Base-by-base conservation (phyloP, 495 filamentous ascomycete genomes). In the Lophiotrema nucula region DNA sequence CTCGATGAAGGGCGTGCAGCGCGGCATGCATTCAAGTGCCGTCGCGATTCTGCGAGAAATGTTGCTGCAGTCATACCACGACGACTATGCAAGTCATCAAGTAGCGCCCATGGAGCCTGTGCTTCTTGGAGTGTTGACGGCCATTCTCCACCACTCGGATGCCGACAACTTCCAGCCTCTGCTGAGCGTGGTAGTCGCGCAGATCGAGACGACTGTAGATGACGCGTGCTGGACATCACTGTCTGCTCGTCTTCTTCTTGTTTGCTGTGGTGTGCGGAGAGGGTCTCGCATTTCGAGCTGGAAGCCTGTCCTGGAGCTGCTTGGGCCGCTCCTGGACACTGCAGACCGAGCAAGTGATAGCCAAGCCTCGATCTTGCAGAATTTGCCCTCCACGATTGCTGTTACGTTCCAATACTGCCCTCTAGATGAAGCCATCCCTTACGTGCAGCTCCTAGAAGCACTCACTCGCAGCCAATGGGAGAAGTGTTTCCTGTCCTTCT, bases 1-100 rank as follows among this genome's bases (percentile, higher is more conserved):
- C 71, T 83, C 92, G 12, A 85, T 90, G 58, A 92, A 92, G 69
- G 88, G 91, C 24, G 79, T 91, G 35, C 88, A 92, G 41, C 68
- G 83, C 38, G 85, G 82, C 2, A 67, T 97, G 37, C 88, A 97
- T 74, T 95, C 93, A 5, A 86, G 83, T 45, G 92, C 84, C 23
- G 69, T 80, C 1, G 79, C 85, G n/a, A 83, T 92, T 27, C 76
- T 95, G 44, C 71, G 74, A 42, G 81, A 83, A 27, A 65, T 97
- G 23, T 52, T 90, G 3, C 28, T 42, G 28, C 47, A 54, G 26
- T 50, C 41, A 10, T 61, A 61, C 13, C 24, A 42, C 24, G 42
- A 58, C 15, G 51, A 26, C 1, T 53, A 50, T 21, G 19, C 16
- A 10, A 24, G 25, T 5, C 39, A 49, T 22, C 48, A 12, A 5